These are phyloP conservation scores for Termitomyces heimii DNA, from an alignment of 768 basidiomycete species.

Conservation along the genomic window DNA sequence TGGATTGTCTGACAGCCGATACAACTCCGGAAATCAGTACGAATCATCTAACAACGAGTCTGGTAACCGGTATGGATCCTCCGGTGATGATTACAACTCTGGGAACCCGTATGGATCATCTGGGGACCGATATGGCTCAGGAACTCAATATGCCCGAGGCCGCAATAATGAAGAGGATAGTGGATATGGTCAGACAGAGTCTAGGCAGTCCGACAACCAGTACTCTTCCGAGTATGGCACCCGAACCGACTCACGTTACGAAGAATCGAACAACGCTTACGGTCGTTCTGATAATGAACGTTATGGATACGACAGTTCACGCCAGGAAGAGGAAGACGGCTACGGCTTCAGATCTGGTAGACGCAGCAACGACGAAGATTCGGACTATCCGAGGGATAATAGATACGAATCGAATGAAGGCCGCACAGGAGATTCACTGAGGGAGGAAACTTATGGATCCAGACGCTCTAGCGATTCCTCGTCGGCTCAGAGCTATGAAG, in stretches of 20 bases:
- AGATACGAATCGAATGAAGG: constrained; percentile 10
- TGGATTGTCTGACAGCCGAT: constrained; percentile 4
- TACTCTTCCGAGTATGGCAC: constrained; percentile 1
- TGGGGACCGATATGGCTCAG: neutral
- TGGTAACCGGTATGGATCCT: constrained; percentile 4
- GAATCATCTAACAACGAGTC: neutral
- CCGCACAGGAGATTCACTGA: neutral
- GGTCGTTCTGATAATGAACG: neutral
- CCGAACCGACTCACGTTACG: neutral
- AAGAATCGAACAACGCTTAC: neutral
- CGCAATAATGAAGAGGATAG: neutral
- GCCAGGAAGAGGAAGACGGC: neutral
- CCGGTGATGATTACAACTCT: neutral
- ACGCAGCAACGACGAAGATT: neutral
- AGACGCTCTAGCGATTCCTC: constrained; percentile 7
- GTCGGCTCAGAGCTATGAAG: constrained; percentile 14
- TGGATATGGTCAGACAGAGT: constrained; percentile 4
- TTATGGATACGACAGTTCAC: neutral
- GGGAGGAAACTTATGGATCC: constrained; percentile 1
- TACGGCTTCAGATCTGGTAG: neutral
- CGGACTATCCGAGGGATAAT: neutral
- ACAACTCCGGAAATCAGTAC: constrained; percentile 2
- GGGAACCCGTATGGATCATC: neutral
- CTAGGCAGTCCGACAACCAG: constrained; percentile 4
- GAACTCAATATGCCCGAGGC: neutral